phyloP scores from a whole-genome alignment of 345 rosid genomes.

The Rhizophora apiculata region DNA sequence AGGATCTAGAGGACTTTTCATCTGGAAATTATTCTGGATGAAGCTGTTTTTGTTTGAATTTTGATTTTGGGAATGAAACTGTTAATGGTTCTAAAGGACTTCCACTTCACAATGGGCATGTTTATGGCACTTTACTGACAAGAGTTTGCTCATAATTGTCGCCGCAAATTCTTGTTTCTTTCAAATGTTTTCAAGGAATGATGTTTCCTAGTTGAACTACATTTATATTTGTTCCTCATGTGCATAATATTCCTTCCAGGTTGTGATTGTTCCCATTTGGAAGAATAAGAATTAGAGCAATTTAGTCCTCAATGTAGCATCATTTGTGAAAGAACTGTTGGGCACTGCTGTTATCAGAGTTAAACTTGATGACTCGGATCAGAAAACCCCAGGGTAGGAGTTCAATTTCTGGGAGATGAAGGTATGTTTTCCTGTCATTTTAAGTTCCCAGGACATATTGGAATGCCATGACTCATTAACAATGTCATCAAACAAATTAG shows the following conservation, averaged over 20 bases:
- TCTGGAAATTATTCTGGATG: no score
- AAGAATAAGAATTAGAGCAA: constrained; percentile 70
- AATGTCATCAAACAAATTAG: not conserved
- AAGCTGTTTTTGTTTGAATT: no score
- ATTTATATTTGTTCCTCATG: not conserved
- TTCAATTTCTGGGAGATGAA: constrained; percentile 98
- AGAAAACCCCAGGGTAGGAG: constrained; percentile 85
- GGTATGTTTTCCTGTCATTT: constrained; percentile 33
- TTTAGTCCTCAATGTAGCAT: constrained; percentile 66
- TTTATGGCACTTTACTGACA: constrained; percentile 39
- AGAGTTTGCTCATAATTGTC: constrained; percentile 56
- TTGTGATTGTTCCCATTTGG: constrained; percentile 85
- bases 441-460: not conserved
- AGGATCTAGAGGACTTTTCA: no score
- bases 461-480: not conserved
- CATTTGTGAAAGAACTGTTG: constrained; percentile 56
- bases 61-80: no score
- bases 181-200: not conserved
- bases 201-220: not conserved
- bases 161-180: not conserved
- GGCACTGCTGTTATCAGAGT: constrained; percentile 65
- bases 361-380: constrained; percentile 81
- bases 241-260: constrained; percentile 33
- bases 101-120: no score
- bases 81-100: no score